These are phyloP conservation scores for Lasiodiplodia sp. DNA, from an alignment of 2,329 filamentous ascomycete genomes.

Conservation along the genomic window DNA sequence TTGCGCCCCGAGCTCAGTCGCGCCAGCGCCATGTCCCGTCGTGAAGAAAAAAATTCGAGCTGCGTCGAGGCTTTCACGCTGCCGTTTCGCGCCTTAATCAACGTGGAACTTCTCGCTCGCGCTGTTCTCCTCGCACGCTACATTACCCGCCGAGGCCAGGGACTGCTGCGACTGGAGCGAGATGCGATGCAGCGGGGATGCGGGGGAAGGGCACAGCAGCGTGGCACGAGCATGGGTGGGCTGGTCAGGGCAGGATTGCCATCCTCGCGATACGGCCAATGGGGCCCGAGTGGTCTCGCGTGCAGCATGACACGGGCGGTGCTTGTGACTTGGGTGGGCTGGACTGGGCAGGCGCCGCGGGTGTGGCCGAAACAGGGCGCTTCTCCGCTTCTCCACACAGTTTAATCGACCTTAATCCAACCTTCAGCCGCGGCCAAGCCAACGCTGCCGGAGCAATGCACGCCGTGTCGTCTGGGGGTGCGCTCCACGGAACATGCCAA, in stretches of 20 bases:
- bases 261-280: background rate
- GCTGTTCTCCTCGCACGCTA: background rate
- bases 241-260: background rate
- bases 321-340: slow-evolving; percentile 4
- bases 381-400: slow-evolving; percentile 25
- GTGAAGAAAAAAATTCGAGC: background rate
- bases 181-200: slow-evolving; percentile 6
- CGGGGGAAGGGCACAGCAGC: slow-evolving; percentile 12
- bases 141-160: background rate
- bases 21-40: background rate
- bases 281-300: background rate
- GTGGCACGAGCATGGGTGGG: background rate
- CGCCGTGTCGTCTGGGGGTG: slow-evolving; percentile 10
- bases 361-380: slow-evolving; percentile 7
- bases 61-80: too few species aligned
- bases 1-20: background rate
- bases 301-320: slow-evolving; percentile 18
- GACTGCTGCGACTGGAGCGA: background rate
- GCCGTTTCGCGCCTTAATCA: too few species aligned
- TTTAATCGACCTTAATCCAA: slow-evolving; percentile 19
- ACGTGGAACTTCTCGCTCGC: background rate
- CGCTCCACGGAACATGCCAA: background rate
- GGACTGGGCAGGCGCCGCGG: background rate
- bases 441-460: slow-evolving; percentile 9
- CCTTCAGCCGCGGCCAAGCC: slow-evolving; percentile 19